Evolutionary conservation across 306 rosid genomes (phyloP).

Genomic region (Hippophae tibetana): DNA sequence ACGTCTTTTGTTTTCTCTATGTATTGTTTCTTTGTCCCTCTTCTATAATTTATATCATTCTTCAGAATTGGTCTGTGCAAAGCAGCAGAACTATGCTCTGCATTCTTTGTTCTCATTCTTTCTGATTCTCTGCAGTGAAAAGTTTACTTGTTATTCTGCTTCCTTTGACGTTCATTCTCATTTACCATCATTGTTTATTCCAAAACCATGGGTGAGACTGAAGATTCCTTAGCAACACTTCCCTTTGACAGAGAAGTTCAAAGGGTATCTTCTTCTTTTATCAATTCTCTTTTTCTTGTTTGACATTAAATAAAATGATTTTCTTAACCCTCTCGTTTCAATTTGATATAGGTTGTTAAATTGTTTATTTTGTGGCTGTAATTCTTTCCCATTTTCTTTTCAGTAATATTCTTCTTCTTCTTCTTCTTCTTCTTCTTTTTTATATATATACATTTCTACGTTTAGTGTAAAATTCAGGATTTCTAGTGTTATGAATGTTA

Average conservation of each 20-base stretch:
- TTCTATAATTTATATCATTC: not conserved
- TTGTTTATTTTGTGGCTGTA: too few species aligned
- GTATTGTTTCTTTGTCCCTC: conserved; percentile 16
- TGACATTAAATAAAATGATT: not conserved
- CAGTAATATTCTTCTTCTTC: too few species aligned
- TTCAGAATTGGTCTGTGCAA: not conserved
- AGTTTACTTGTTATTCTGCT: conserved; percentile 17
- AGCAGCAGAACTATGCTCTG: conserved; percentile 14
- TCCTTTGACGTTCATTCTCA: conserved; percentile 21
- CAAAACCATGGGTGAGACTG: conserved; percentile 34
- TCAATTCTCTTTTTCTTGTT: not conserved
- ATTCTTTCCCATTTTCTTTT: too few species aligned
- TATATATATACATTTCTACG: too few species aligned
- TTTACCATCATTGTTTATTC: conserved; percentile 10
- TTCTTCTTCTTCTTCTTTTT: too few species aligned
- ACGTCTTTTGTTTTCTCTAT: not conserved
- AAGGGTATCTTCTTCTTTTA: conserved; percentile 38
- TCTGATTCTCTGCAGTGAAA: conserved; percentile 30
- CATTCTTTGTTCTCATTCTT: conserved; percentile 21
- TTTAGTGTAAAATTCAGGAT: too few species aligned
- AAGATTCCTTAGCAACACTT: conserved; percentile 34
- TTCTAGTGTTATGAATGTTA: too few species aligned
- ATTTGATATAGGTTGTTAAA: not conserved
- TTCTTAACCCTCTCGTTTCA: not conserved
- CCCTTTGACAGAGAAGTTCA: conserved; percentile 73